phyloP scores from a whole-genome alignment of 164 flowering plant genomes.

The Magnolia sinica region DNA sequence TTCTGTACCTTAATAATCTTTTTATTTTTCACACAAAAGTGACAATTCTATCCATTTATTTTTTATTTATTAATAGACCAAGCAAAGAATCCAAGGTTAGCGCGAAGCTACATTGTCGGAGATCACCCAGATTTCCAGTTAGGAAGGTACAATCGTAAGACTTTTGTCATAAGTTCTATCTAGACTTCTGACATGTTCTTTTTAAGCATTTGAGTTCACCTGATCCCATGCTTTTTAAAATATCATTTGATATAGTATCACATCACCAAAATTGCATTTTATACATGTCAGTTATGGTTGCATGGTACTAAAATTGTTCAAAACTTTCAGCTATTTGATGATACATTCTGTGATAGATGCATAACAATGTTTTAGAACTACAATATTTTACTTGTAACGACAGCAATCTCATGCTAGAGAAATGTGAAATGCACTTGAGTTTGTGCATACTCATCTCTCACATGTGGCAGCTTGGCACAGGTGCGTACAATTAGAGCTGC shows the following conservation, averaged over 20 bases:
- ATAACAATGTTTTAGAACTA: too few species aligned
- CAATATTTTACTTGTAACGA: too few species aligned
- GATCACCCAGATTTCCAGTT: conserved; percentile 38
- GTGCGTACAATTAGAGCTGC: too few species aligned
- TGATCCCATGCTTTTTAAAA: neutral
- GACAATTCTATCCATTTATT: neutral
- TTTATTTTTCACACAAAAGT: neutral
- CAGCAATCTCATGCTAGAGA: too few species aligned
- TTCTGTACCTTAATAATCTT: neutral
- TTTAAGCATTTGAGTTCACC: neutral
- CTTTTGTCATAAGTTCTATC: neutral
- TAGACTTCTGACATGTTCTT: neutral
- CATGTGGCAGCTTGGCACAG: too few species aligned
- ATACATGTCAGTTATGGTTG: neutral
- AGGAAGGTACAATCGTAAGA: conserved; percentile 36
- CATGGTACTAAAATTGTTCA: too few species aligned
- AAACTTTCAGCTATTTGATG: neutral
- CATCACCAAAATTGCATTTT: neutral
- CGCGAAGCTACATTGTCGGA: conserved; percentile 51
- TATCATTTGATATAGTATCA: neutral
- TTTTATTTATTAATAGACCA: conserved; percentile 28
- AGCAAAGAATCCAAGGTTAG: conserved; percentile 22
- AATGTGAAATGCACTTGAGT: too few species aligned
- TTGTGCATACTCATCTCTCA: too few species aligned
- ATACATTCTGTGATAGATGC: neutral